A percentile compares a stretch with the other conserved stretches of the same genome.
Evolutionary conservation across 306 rosid genomes (phyloP).

Genomic region (Trifolium repens): DNA sequence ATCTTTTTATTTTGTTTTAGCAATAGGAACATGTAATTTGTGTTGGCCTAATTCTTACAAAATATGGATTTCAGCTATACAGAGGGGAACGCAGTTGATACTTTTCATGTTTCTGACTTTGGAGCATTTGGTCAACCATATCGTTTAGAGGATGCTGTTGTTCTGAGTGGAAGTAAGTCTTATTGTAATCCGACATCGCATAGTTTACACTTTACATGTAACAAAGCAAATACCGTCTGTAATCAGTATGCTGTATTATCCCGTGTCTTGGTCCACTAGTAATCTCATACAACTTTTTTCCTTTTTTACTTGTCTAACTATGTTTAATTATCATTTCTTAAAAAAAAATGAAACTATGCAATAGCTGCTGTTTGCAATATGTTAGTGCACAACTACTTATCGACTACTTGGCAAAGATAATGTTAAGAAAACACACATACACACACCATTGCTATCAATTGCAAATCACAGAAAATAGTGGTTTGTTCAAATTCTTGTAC

Average conservation of each 20-base stretch:
- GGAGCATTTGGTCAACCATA: slow-evolving; percentile 54
- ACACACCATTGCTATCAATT: too few relatives aligned
- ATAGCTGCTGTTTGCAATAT: too few relatives aligned
- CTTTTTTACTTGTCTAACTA: too few relatives aligned
- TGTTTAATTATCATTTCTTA: too few relatives aligned
- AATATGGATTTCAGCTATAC: slow-evolving; percentile 48
- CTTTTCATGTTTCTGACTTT: slow-evolving; percentile 54
- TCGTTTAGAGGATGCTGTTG: slow-evolving; percentile 46
- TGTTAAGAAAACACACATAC: too few relatives aligned
- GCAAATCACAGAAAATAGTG: too few relatives aligned
- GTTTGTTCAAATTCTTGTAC: too few relatives aligned
- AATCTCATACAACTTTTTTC: too few relatives aligned
- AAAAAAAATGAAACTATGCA: too few relatives aligned
- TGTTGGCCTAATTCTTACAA: slow-evolving; percentile 10
- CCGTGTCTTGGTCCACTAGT: too few relatives aligned
- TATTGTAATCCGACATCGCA: slow-evolving; percentile 6
- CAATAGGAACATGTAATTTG: background rate
- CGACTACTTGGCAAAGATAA: too few relatives aligned
- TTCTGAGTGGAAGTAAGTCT: slow-evolving; percentile 55
- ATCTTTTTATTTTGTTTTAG: background rate
- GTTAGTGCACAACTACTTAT: too few relatives aligned
- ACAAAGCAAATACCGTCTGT: background rate
- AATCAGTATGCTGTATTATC: background rate
- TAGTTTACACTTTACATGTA: slow-evolving; percentile 36
- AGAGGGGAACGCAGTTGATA: slow-evolving; percentile 46